Conservation (phyloP, 306 rosid genomes). For the Quercus alba region DNA sequence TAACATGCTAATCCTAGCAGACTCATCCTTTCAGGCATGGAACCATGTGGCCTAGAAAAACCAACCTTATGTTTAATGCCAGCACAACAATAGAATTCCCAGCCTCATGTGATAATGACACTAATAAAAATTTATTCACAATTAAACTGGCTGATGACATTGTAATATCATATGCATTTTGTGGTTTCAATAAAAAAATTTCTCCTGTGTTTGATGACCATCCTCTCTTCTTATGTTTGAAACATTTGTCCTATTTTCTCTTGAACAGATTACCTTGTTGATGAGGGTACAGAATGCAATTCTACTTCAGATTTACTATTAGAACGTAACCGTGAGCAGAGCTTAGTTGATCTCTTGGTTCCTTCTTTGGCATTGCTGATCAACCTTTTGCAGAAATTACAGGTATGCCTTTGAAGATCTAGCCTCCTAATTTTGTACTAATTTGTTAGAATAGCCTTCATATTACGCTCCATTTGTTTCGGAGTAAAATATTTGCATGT, state of each 20-base stretch:
- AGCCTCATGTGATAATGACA: too few relatives aligned
- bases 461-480: too few relatives aligned
- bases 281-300: slow-evolving; percentile 97
- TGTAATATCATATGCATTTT: neutral
- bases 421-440: neutral
- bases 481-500: too few relatives aligned
- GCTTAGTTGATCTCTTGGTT: slow-evolving; percentile 85
- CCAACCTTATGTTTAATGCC: too few relatives aligned
- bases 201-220: slow-evolving; percentile 2
- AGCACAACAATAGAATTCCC: too few relatives aligned
- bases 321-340: slow-evolving; percentile 90
- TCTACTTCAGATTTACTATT: slow-evolving; percentile 80
- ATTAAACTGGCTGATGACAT: neutral
- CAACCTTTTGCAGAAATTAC: slow-evolving; percentile 75
- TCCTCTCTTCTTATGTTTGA: slow-evolving; percentile 5
- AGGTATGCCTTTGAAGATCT: slow-evolving; percentile 49
- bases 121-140: neutral
- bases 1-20: too few relatives aligned
- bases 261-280: slow-evolving; percentile 91
- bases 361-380: slow-evolving; percentile 75
- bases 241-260: slow-evolving; percentile 22
- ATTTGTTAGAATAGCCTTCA: too few relatives aligned
- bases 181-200: neutral
- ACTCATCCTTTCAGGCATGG: too few relatives aligned
- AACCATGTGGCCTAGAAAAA: too few relatives aligned